A percentile compares a stretch with the other conserved stretches of the same genome.
Conservation (phyloP, 305 asterid species). For the Euphrasia arctica region DNA sequence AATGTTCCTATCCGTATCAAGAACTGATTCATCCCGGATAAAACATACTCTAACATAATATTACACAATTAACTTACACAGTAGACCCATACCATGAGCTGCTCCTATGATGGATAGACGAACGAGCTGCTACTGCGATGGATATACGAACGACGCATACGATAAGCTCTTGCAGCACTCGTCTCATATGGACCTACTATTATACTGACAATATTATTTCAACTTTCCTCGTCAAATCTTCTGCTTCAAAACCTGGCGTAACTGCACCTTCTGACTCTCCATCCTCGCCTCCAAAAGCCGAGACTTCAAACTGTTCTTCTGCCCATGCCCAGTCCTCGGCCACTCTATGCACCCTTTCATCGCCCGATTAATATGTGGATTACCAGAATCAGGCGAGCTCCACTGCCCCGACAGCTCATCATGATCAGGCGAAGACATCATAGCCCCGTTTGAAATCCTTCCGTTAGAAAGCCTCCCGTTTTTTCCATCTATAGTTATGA, state of each 20-base stretch:
- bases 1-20: constrained; percentile 25
- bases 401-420: constrained; percentile 53
- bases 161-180: not conserved
- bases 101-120: not conserved
- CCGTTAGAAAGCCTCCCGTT: constrained; percentile 58
- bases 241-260: constrained; percentile 90
- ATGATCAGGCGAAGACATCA: constrained; percentile 43
- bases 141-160: not conserved
- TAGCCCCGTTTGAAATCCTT: constrained; percentile 50
- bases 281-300: constrained; percentile 76
- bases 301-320: constrained; percentile 71
- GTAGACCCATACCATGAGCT: constrained; percentile 2
- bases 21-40: constrained; percentile 22
- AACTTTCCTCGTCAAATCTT: constrained; percentile 41
- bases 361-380: constrained; percentile 51
- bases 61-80: constrained; percentile 24
- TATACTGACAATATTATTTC: not conserved
- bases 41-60: constrained; percentile 2
- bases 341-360: constrained; percentile 93
- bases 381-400: constrained; percentile 63
- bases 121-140: not conserved
- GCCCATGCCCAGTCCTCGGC: constrained; percentile 62
- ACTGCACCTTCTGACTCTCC: constrained; percentile 83
- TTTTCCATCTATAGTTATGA: constrained; percentile 50
- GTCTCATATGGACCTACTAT: not conserved